Evolutionary conservation across 2,329 filamentous ascomycete species (phyloP).

Genomic region (Verticillium alfalfae): DNA sequence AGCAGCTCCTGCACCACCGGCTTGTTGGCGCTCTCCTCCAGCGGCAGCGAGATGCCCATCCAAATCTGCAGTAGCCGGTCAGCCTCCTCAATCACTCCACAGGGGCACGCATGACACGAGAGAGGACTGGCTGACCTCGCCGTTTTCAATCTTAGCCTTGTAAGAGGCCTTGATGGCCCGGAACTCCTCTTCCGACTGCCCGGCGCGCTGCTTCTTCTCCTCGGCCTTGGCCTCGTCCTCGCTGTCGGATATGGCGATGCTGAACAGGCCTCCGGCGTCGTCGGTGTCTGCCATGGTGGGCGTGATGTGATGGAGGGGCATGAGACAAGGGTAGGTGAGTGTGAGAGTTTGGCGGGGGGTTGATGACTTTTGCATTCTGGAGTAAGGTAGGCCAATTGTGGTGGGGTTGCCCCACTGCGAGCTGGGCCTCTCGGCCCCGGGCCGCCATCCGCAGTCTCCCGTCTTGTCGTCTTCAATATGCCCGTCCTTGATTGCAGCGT

Average conservation of each 20-base stretch:
- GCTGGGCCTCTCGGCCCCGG: no score
- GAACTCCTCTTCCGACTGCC: constrained; percentile 46
- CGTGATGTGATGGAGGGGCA: not conserved
- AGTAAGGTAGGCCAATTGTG: no score
- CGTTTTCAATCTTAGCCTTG: constrained; percentile 45
- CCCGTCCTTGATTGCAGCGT: no score
- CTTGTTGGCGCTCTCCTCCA: constrained; percentile 31
- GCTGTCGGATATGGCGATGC: constrained; percentile 23
- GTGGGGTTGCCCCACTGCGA: no score
- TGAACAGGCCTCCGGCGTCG: constrained; percentile 24
- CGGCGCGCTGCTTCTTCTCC: constrained; percentile 23
- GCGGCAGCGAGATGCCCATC: constrained; percentile 34
- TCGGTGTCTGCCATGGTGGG: constrained; percentile 5
- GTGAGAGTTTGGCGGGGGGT: not conserved
- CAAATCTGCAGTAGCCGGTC: constrained; percentile 29
- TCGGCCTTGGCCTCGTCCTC: constrained; percentile 23
- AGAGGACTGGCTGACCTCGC: constrained; percentile 35
- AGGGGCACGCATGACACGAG: not conserved
- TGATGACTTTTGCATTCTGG: not conserved
- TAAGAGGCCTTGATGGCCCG: constrained; percentile 39
- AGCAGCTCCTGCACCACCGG: constrained; percentile 42
- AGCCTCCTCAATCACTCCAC: not conserved
- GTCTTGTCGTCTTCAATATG: no score
- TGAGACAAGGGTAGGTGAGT: not conserved
- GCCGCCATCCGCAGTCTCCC: no score